Evolutionary conservation across 129 eudicot genomes (phyloP), one percentile per base, ranked within the genome.

Genomic region (Flaveria sonorensis): DNA sequence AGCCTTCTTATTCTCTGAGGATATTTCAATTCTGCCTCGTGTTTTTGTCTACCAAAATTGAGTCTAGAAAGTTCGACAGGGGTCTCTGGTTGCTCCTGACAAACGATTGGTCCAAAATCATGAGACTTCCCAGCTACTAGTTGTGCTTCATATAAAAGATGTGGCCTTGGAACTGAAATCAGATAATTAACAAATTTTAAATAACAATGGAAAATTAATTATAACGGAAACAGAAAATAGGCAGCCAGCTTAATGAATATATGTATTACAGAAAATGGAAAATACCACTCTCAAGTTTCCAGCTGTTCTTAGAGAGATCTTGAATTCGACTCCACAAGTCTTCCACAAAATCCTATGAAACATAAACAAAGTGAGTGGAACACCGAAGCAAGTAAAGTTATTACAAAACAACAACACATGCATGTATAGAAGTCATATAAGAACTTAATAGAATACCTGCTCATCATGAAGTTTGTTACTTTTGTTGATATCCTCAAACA

Each of bases 271-370:
- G 30, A 70, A 30, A 83, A 10, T 14, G 62, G 30, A 70, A 63
- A 83, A 10, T 90, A 93, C 98, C 97, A 85, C 98, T 91, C 71
- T 89, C 97, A 81, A 91, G 85, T 85, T 94, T 91, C 98, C 98
- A 94, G 64, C 89, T 90, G 71, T 78, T 91, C 85, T 80, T 89
- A 68, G 96, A 87, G 40, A 94, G 92, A 77, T 91, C 92, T 75
- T 89, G 98, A 75, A 94, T 83, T 47, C 96, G 91, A 71, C 85
- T 73, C 97, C 98, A 94, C 26, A 94, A 82, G 78, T 94, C 98
- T 87, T 94, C 98, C 90, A 94, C 81, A 79, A 84, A 89, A 86
- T 91, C 98, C 98, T 94, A 76, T 18, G 75, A 21, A 63, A 45
- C 23, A 42, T 24, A 40, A 50, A 26, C 21, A 13, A 68, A 50